phyloP scores from a whole-genome alignment of 2,329 filamentous ascomycete genomes.

The Nothophoma quercina region DNA sequence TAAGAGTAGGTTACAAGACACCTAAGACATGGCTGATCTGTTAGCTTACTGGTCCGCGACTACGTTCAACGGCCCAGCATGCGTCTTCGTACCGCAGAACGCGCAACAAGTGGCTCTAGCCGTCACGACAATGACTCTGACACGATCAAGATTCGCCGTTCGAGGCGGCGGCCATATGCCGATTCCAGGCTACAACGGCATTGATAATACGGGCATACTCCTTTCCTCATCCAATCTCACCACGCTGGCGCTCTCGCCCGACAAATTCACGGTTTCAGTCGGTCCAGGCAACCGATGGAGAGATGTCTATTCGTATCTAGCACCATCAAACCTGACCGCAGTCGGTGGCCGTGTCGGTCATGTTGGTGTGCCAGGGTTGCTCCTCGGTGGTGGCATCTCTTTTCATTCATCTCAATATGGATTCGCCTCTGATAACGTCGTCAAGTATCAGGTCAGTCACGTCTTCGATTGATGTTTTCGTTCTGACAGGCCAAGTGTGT shows the following conservation, averaged over 20 bases:
- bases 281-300: constrained; percentile 43
- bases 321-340: constrained; percentile 28
- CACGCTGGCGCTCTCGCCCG: constrained; percentile 28
- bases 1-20: not conserved
- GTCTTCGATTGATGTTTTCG: not conserved
- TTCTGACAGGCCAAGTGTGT: constrained; percentile 27
- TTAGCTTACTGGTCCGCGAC: constrained; percentile 23
- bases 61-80: constrained; percentile 23
- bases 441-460: constrained; percentile 28
- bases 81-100: constrained; percentile 29
- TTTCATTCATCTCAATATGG: constrained; percentile 31
- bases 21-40: not conserved
- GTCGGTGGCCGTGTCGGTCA: constrained; percentile 39
- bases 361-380: constrained; percentile 41
- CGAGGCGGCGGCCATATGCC: constrained; percentile 37
- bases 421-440: constrained; percentile 30
- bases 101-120: constrained; percentile 28
- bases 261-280: constrained; percentile 32
- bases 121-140: constrained; percentile 22
- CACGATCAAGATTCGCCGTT: constrained; percentile 26
- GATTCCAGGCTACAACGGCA: constrained; percentile 25
- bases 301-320: constrained; percentile 38
- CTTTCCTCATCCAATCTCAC: constrained; percentile 29
- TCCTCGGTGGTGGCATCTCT: constrained; percentile 37
- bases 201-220: constrained; percentile 26